Evolutionary conservation across 306 rosid genomes (phyloP), one percentile per base, ranked within the genome.

Genomic region (Quercus gilva): DNA sequence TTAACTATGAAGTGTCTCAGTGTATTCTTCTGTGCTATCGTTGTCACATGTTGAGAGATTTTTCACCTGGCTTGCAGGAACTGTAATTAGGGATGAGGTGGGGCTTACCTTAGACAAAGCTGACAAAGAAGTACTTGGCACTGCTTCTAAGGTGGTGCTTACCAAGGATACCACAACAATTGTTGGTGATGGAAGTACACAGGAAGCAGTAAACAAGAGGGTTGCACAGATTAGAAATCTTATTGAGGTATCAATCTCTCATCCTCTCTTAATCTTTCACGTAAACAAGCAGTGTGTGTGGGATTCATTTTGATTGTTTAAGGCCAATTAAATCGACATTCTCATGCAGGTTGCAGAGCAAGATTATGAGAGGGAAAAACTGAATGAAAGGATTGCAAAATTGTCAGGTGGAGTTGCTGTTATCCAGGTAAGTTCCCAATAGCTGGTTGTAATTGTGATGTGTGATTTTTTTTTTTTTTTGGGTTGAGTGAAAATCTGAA

Each of bases 361-460:
- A 70, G 99, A 96, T 4, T 96, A 96, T 69, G 99, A 96, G 84
- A 91, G 29, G 78, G 99, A 96, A 69, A 96, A 96, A 83, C 89
- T 96, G 14, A 96, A 84, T 9, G 99, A 96, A 79, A 88, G 99
- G 79, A 96, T 96, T 69, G 99, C 99, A 11, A 96, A 96, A 64
- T 77, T 96, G 77, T 91, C 99, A 20, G 99, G 99, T 69, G 99
- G 99, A 87, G 99, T 96, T 72, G 99, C 99, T 10, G 99, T 96
- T 20, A 93, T 96, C 18, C 99, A 96, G 96, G 99, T 93, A 76
- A 55, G 71, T 65, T 17, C 3, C 26, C 51, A 58, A 23, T 37
- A 21, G 65, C 5, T 25, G 52, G 58, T 43, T 64, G 51, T 69
- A 28, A 25, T 17, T 21, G 4, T 35, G 3, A 35, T 68, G 12